These are phyloP conservation scores for Pythium phragmitis DNA, from an alignment of 352 stramenopile species.

Conservation along the genomic window DNA sequence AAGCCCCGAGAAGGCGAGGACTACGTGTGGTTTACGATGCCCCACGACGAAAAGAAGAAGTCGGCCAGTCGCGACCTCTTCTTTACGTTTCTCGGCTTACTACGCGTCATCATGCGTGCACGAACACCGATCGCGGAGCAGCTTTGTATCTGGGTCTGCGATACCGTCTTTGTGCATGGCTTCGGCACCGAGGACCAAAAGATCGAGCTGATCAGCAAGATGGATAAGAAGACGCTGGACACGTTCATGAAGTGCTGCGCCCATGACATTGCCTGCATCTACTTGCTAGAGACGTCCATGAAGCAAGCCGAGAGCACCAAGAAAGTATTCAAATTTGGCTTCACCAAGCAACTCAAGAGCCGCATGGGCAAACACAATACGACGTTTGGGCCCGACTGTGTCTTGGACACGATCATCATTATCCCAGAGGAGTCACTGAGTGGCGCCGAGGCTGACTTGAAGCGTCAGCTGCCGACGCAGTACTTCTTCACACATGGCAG, in stretches of 20 bases:
- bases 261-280: constrained; percentile 1
- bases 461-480: background rate
- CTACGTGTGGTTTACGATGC: constrained; percentile 2
- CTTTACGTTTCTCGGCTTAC: background rate
- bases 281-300: constrained; percentile 4
- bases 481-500: background rate
- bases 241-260: background rate
- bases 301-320: background rate
- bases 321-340: constrained; percentile 9
- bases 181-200: constrained; percentile 1
- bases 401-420: constrained; percentile 9
- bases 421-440: background rate
- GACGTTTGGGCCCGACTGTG: background rate
- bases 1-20: background rate
- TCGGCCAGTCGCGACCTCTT: constrained; percentile 2
- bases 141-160: constrained; percentile 1
- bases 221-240: constrained; percentile 8
- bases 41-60: background rate
- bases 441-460: background rate
- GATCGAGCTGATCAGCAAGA: background rate
- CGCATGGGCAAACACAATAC: background rate
- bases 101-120: background rate
- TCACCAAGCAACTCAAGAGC: background rate
- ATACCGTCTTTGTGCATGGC: background rate
- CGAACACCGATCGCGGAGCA: background rate